These are phyloP conservation scores for Tricholoma saponaceum DNA, from an alignment of 768 basidiomycete species.

Conservation along the genomic window DNA sequence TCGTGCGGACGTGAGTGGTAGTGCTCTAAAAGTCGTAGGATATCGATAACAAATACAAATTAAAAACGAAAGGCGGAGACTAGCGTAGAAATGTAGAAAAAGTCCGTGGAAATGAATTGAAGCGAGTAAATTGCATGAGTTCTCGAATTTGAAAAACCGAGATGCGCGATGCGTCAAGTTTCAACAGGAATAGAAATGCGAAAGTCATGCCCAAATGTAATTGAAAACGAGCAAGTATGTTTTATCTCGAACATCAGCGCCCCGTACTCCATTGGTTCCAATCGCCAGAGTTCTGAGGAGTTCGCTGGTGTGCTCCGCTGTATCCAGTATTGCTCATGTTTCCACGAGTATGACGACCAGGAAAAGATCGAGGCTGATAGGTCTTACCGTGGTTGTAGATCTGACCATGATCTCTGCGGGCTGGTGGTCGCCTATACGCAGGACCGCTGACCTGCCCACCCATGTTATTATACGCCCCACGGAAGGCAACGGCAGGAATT, in stretches of 20 bases:
- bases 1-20: slow-evolving; percentile 16
- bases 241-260: slow-evolving; percentile 14
- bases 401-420: slow-evolving; percentile 23
- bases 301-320: slow-evolving; percentile 15
- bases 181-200: slow-evolving; percentile 10
- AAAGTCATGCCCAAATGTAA: neutral
- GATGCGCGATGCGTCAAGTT: slow-evolving; percentile 8
- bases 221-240: neutral
- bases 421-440: slow-evolving; percentile 18
- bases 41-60: neutral
- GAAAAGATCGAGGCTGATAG: slow-evolving; percentile 18
- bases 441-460: slow-evolving; percentile 12
- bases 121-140: neutral
- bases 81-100: neutral
- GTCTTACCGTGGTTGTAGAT: slow-evolving; percentile 16
- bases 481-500: slow-evolving; percentile 10
- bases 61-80: no score
- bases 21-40: neutral
- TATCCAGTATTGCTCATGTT: slow-evolving; percentile 21
- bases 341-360: slow-evolving; percentile 23
- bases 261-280: slow-evolving; percentile 30
- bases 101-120: neutral
- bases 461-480: slow-evolving; percentile 16
- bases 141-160: slow-evolving; percentile 5
- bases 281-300: slow-evolving; percentile 17